Conservation (phyloP, 768 basidiomycete species). For the Mycena alexandri region DNA sequence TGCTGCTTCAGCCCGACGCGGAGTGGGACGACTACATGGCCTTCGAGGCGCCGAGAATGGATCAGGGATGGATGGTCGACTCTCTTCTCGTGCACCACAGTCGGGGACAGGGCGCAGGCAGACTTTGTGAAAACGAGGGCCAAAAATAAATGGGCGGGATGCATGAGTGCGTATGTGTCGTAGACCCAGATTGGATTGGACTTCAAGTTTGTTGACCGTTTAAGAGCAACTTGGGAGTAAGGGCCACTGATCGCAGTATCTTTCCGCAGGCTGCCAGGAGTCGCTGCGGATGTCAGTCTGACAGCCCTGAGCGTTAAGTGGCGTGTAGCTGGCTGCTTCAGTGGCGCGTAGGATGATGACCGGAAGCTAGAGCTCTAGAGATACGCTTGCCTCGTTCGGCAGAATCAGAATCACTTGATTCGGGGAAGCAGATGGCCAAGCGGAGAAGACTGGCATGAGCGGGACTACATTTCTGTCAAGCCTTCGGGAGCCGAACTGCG, state of each 20-base stretch:
- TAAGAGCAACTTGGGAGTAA: background rate
- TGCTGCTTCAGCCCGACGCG: conserved; percentile 52
- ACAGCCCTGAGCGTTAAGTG: background rate
- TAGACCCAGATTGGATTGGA: background rate
- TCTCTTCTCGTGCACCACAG: conserved; percentile 47
- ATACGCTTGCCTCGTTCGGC: no score
- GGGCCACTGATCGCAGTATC: conserved; percentile 12
- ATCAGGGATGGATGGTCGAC: conserved; percentile 31
- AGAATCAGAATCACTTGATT: no score
- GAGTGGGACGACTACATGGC: conserved; percentile 44
- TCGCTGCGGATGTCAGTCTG: conserved; percentile 14
- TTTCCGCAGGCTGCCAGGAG: conserved; percentile 26
- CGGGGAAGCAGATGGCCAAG: no score
- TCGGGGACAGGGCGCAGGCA: background rate
- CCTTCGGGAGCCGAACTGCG: no score
- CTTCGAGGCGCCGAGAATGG: conserved; percentile 40
- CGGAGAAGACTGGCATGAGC: no score
- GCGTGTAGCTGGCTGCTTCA: no score
- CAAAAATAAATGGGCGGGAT: conserved; percentile 7
- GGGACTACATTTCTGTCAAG: no score
- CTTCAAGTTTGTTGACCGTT: background rate
- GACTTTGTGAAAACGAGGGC: conserved; percentile 6
- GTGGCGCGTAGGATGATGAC: no score
- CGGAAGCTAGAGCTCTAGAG: no score
- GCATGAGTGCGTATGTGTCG: background rate